A percentile compares a stretch with the other conserved stretches of the same genome.
These are phyloP conservation scores for Alternaria ethzedia DNA, from an alignment of 2,329 filamentous ascomycete genomes.

Conservation along the genomic window DNA sequence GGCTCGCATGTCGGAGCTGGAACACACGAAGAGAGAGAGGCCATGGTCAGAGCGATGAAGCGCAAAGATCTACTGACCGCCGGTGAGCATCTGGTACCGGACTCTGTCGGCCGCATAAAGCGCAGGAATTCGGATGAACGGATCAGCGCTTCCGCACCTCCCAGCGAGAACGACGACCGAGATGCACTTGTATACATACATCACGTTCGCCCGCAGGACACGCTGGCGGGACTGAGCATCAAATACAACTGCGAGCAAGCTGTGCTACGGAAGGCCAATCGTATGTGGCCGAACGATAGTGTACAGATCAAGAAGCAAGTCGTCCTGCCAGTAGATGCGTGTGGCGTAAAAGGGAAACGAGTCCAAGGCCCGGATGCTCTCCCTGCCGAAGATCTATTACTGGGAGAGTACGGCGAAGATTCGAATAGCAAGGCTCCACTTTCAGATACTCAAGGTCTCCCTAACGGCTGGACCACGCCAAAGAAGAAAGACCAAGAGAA, in stretches of 20 bases:
- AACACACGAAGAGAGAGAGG: slow-evolving; percentile 54
- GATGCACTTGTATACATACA: slow-evolving; percentile 91
- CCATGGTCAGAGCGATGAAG: slow-evolving; percentile 57
- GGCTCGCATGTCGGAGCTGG: slow-evolving; percentile 52
- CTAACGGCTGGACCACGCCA: slow-evolving; percentile 48
- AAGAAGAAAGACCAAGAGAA: slow-evolving; percentile 43
- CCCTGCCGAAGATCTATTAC: slow-evolving; percentile 49
- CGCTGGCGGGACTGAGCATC: slow-evolving; percentile 87
- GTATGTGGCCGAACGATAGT: slow-evolving; percentile 92
- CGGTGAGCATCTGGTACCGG: slow-evolving; percentile 48
- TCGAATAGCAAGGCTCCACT: slow-evolving; percentile 21
- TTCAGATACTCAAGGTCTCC: slow-evolving; percentile 29
- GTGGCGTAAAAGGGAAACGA: slow-evolving; percentile 77
- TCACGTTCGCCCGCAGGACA: slow-evolving; percentile 81
- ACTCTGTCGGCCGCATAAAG: slow-evolving; percentile 62
- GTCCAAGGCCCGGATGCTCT: slow-evolving; percentile 46
- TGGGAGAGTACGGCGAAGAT: slow-evolving; percentile 37
- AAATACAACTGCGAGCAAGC: slow-evolving; percentile 87
- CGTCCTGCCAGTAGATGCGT: slow-evolving; percentile 86
- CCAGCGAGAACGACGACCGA: slow-evolving; percentile 66
- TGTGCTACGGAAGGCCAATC: slow-evolving; percentile 83
- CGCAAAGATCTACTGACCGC: slow-evolving; percentile 56
- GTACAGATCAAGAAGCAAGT: slow-evolving; percentile 84
- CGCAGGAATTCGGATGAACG: slow-evolving; percentile 72
- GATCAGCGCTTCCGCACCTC: slow-evolving; percentile 54